Percentiles rank a stretch among this genome's conserved stretches.
These are phyloP conservation scores for Phytophthora uliginosa DNA, from an alignment of 352 stramenopile species.

Conservation along the genomic window DNA sequence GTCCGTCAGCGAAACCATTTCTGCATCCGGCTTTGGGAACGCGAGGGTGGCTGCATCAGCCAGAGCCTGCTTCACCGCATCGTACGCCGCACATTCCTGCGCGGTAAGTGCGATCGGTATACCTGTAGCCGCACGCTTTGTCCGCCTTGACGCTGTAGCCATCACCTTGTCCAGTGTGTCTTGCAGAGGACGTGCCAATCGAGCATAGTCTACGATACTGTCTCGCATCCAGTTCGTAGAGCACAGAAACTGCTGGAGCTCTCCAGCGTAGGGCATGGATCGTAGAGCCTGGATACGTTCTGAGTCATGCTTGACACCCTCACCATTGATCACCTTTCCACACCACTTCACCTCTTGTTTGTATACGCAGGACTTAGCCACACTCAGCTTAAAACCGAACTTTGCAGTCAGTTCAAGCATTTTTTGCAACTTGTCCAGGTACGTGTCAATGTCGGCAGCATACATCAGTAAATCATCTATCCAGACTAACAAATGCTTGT, in stretches of 20 bases:
- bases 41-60: conserved; percentile 14
- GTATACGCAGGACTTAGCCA: conserved; percentile 30
- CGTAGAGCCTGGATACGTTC: neutral
- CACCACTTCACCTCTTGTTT: conserved; percentile 30
- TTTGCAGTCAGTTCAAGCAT: conserved; percentile 25
- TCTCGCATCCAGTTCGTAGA: conserved; percentile 24
- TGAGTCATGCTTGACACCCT: conserved; percentile 19
- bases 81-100: conserved; percentile 8
- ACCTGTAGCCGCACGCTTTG: conserved; percentile 11
- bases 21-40: conserved; percentile 19
- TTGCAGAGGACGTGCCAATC: conserved; percentile 7
- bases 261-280: conserved; percentile 3
- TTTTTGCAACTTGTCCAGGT: conserved; percentile 30
- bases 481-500: conserved; percentile 17
- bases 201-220: conserved; percentile 7
- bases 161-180: conserved; percentile 1
- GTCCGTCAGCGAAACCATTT: conserved; percentile 10
- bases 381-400: conserved; percentile 38
- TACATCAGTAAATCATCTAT: no score
- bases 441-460: no score
- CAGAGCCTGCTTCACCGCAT: conserved; percentile 14
- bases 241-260: conserved; percentile 20
- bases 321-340: conserved; percentile 20
- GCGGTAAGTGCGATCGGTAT: neutral
- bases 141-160: neutral